phyloP scores from a whole-genome alignment of 306 rosid species.

The Quercus agrifolia region DNA sequence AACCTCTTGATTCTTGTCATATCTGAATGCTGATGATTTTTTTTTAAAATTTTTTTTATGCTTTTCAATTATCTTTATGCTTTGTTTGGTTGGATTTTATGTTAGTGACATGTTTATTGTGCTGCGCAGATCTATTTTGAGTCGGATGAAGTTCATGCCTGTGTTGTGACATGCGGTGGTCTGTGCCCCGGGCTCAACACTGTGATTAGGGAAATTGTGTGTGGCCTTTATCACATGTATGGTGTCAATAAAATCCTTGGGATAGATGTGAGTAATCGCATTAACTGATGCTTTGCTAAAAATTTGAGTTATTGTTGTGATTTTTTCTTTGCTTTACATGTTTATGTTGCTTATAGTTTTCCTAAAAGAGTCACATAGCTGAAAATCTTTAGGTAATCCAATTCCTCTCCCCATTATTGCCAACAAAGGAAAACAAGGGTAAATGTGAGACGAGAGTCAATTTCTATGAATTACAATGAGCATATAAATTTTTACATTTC shows the following conservation, averaged over 20 bases:
- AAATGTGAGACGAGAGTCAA: background rate
- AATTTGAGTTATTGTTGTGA: background rate
- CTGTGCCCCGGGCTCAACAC: conserved; percentile 57
- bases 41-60: background rate
- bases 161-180: conserved; percentile 51
- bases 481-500: background rate
- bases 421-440: background rate
- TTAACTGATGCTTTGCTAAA: background rate
- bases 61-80: background rate
- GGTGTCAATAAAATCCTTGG: conserved; percentile 41
- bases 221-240: conserved; percentile 45
- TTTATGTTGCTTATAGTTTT: background rate
- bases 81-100: too few species aligned
- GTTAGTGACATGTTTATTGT: background rate
- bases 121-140: conserved; percentile 40
- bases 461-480: background rate
- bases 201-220: conserved; percentile 48
- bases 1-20: background rate
- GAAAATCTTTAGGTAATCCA: background rate
- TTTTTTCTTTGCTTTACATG: background rate
- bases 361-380: background rate
- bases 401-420: background rate
- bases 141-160: conserved; percentile 39
- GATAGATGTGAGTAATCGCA: conserved; percentile 36
- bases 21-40: background rate